Evolutionary conservation across 2,329 filamentous ascomycete species (phyloP), one percentile per base, ranked within the genome.

Genomic region (Colletotrichum sansevieriae): DNA sequence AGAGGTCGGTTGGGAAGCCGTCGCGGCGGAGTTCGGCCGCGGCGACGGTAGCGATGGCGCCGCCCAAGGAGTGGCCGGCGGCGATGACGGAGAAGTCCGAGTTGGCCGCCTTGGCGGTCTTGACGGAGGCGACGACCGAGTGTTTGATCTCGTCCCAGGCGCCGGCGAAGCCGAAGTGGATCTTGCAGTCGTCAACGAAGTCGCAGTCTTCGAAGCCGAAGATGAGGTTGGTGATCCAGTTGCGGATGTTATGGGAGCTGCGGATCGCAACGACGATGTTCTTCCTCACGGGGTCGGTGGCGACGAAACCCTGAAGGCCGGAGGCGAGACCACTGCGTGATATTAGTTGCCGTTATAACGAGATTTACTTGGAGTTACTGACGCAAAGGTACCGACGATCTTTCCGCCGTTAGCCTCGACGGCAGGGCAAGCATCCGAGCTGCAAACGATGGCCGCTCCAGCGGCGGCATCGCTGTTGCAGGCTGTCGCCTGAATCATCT

Each of bases 51-150:
- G 86, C 88, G 2, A 93, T 81, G 7, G 90, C 90, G 29, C 83
- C 91, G 55, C 91, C 91, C 4, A 93, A 86, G 10, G 88, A 91
- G 81, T 93, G 91, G 41, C 91, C 91, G 0, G 89, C 89, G n/a
- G 85, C 77, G 18, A 90, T 76, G 75, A 92, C 75, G 52, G 76
- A 76, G 80, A 85, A 91, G 55, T 68, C 71, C 1, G 89, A 87
- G 78, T 88, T 78, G 33, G 81, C 76, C 1, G 75, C 73, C 46
- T 75, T 76, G 3, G 87, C 87, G 1, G 76, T 67, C 20, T 77
- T 71, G 22, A 91, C 75, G 61, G 82, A 83, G 1, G 74, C 71
- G 7, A 85, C 71, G 15, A 86, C 82, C 4, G 74, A 72, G 2
- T 65, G 61, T 13, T 81, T 73, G 20, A 90, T 82, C 70, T 90